Percentiles rank a stretch among this genome's conserved stretches.
Conservation (phyloP, 108 stramenopile genomes). For the Skeletonema marinoi region DNA sequence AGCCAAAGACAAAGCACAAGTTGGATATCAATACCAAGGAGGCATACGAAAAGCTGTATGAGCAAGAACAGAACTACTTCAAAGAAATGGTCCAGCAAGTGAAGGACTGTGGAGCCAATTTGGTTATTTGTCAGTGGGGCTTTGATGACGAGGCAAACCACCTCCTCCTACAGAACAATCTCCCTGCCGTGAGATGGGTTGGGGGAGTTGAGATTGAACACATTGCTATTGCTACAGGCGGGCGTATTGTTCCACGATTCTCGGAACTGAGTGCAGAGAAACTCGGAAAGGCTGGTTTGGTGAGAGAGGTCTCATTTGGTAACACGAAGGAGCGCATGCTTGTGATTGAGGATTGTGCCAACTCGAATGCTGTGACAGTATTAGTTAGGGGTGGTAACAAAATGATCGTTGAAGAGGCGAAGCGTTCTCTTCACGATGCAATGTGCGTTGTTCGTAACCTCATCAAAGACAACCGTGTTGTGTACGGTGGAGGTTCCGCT, state of each 20-base stretch:
- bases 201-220: constrained; percentile 99
- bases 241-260: constrained; percentile 98
- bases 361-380: constrained; percentile 96
- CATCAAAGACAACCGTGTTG: constrained; percentile 96
- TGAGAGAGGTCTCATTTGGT: constrained; percentile 95
- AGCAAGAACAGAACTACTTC: constrained; percentile 98
- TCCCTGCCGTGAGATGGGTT: constrained; percentile 97
- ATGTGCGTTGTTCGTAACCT: constrained; percentile 99
- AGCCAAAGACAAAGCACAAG: constrained; percentile 99
- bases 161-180: constrained; percentile 90
- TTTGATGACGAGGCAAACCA: constrained; percentile 99
- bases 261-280: constrained; percentile 93
- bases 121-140: constrained; percentile 99
- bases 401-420: constrained; percentile 99
- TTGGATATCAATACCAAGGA: constrained; percentile 96
- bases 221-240: constrained; percentile 99
- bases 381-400: constrained; percentile 98
- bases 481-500: constrained; percentile 98
- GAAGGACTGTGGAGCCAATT: constrained; percentile 97
- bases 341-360: constrained; percentile 95
- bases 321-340: constrained; percentile 97
- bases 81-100: constrained; percentile 96
- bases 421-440: constrained; percentile 99
- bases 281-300: constrained; percentile 92
- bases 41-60: constrained; percentile 93